phyloP scores from a whole-genome alignment of 2,329 filamentous ascomycete genomes.

The Trichoderma asperellum region DNA sequence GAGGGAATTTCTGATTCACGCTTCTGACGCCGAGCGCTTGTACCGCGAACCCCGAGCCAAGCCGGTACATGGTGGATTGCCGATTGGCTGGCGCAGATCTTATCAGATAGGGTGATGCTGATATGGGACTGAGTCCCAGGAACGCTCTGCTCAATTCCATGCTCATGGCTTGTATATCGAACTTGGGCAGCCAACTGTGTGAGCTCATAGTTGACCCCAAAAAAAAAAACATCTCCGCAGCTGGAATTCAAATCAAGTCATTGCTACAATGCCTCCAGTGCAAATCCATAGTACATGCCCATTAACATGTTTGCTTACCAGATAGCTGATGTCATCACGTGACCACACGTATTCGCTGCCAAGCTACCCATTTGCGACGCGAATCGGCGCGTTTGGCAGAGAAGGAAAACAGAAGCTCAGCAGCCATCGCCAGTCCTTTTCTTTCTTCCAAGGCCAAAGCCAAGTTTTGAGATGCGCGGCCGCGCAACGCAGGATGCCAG shows the following conservation, averaged over 20 bases:
- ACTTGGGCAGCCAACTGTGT: not conserved
- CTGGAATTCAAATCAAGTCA: not conserved
- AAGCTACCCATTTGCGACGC: not conserved
- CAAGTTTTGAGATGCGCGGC: conserved; percentile 40
- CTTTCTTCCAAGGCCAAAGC: not conserved
- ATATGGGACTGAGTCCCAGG: not conserved
- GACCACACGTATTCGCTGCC: not conserved
- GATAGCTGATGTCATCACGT: conserved; percentile 5
- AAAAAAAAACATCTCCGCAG: not conserved
- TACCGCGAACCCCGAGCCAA: not conserved
- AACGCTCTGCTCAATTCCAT: not conserved
- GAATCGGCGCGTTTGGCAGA: conserved; percentile 15
- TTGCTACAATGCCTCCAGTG: not conserved
- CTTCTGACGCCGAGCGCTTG: not conserved
- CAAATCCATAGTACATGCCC: not conserved
- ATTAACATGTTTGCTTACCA: not conserved
- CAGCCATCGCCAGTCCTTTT: not conserved
- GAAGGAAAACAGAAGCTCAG: not conserved
- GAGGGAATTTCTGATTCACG: not conserved
- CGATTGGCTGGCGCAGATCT: conserved; percentile 15
- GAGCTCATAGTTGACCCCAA: not conserved
- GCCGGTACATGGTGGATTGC: conserved; percentile 3
- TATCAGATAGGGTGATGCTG: not conserved
- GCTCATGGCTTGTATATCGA: not conserved
- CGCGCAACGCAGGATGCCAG: conserved; percentile 42